Evolutionary conservation across 345 rosid genomes (phyloP).

Genomic region (Citrus inodora): DNA sequence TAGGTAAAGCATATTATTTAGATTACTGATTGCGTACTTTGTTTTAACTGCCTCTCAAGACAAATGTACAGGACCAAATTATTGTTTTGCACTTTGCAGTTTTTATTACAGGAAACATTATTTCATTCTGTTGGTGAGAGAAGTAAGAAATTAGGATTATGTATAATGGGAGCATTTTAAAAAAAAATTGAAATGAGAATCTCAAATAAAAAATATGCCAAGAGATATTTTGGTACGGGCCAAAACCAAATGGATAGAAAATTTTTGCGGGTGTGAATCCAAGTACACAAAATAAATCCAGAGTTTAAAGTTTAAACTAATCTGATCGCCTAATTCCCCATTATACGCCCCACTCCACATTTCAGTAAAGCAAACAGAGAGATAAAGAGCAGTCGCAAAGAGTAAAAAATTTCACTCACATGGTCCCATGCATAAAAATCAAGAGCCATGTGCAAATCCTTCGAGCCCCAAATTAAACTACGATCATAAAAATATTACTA

Average conservation of each 20-base stretch:
- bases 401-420: background rate
- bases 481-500: background rate
- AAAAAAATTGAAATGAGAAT: too few relatives aligned
- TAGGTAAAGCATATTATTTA: too few relatives aligned
- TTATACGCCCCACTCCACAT: background rate
- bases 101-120: too few relatives aligned
- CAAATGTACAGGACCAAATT: too few relatives aligned
- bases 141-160: too few relatives aligned
- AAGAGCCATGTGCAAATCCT: background rate
- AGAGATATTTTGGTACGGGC: background rate
- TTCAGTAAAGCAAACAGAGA: background rate
- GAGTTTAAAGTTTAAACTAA: background rate
- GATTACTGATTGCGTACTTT: too few relatives aligned
- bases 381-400: background rate
- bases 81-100: too few relatives aligned
- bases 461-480: background rate
- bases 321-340: background rate
- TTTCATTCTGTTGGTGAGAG: too few relatives aligned
- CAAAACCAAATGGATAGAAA: background rate
- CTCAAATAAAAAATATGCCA: too few relatives aligned
- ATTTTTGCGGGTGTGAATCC: too few relatives aligned
- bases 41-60: too few relatives aligned
- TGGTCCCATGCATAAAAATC: constrained; percentile 2
- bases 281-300: background rate
- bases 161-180: too few relatives aligned